These are phyloP conservation scores for Vachellia pachyceras DNA, from an alignment of 306 rosid species.

Conservation along the genomic window DNA sequence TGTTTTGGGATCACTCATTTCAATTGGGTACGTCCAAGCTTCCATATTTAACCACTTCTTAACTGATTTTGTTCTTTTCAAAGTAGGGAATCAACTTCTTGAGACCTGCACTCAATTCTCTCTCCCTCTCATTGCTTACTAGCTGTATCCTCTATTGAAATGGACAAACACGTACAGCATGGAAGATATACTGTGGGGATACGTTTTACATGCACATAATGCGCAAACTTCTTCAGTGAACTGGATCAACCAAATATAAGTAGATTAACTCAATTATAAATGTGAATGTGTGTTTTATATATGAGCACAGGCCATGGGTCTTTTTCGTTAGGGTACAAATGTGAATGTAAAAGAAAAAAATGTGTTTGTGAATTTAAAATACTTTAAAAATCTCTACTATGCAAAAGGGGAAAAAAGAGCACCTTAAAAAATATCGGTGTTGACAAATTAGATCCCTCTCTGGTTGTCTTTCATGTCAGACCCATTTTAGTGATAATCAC, in stretches of 20 bases:
- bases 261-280: not conserved
- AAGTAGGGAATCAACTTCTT: not conserved
- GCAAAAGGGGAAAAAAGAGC: not conserved
- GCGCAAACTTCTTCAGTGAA: not conserved
- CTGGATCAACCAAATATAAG: not conserved
- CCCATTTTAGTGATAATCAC: not conserved
- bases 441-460: not conserved
- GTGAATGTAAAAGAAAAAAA: not conserved
- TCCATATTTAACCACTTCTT: not conserved
- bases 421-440: not conserved
- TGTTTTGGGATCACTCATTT: slow-evolving; percentile 72
- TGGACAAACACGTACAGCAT: not conserved
- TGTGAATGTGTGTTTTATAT: not conserved
- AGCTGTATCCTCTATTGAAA: not conserved
- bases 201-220: not conserved
- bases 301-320: not conserved
- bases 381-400: not conserved
- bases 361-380: not conserved
- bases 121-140: not conserved
- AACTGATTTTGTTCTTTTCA: slow-evolving; percentile 4
- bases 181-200: not conserved
- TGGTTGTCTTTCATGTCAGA: not conserved
- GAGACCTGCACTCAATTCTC: not conserved
- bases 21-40: slow-evolving; percentile 64
- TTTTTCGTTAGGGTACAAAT: not conserved